These are phyloP conservation scores for Termitomyces sp. DNA, from an alignment of 768 basidiomycete genomes.

Conservation along the genomic window DNA sequence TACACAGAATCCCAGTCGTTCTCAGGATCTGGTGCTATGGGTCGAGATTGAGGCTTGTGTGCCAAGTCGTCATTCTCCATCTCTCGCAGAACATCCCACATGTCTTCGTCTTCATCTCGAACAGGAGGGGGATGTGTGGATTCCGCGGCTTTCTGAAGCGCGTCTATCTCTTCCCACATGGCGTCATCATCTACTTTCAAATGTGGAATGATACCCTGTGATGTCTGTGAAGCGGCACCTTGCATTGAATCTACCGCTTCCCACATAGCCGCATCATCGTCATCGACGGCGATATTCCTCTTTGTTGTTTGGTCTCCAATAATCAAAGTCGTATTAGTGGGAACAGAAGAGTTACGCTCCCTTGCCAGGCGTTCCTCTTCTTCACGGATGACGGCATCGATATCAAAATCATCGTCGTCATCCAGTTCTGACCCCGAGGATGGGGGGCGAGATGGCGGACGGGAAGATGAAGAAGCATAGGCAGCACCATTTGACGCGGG, in stretches of 20 bases:
- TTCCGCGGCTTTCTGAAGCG: slow-evolving; percentile 1
- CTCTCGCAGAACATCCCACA: slow-evolving; percentile 69
- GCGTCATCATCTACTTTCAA: slow-evolving; percentile 9
- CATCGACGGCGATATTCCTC: slow-evolving; percentile 9
- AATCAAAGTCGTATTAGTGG: not conserved
- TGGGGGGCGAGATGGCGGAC: slow-evolving; percentile 30
- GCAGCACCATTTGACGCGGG: slow-evolving; percentile 23
- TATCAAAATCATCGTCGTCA: slow-evolving; percentile 45
- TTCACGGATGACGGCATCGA: slow-evolving; percentile 46
- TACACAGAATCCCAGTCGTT: slow-evolving; percentile 71
- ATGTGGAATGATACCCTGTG: not conserved
- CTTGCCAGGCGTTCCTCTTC: slow-evolving; percentile 33
- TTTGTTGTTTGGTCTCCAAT: not conserved
- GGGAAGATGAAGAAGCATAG: slow-evolving; percentile 30
- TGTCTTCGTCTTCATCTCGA: slow-evolving; percentile 55
- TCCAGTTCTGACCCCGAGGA: slow-evolving; percentile 36
- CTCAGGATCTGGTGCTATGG: slow-evolving; percentile 19
- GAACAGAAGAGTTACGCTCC: slow-evolving; percentile 3
- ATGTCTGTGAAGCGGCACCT: not conserved
- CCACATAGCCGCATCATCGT: slow-evolving; percentile 69
- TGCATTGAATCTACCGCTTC: slow-evolving; percentile 50
- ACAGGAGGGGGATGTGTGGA: not conserved
- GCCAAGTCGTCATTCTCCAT: slow-evolving; percentile 29
- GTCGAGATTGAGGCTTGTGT: slow-evolving; percentile 4
- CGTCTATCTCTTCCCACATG: slow-evolving; percentile 25